Evolutionary conservation across 345 rosid species (phyloP), one percentile per base, ranked within the genome.

Genomic region (Lenwebbia sp.): DNA sequence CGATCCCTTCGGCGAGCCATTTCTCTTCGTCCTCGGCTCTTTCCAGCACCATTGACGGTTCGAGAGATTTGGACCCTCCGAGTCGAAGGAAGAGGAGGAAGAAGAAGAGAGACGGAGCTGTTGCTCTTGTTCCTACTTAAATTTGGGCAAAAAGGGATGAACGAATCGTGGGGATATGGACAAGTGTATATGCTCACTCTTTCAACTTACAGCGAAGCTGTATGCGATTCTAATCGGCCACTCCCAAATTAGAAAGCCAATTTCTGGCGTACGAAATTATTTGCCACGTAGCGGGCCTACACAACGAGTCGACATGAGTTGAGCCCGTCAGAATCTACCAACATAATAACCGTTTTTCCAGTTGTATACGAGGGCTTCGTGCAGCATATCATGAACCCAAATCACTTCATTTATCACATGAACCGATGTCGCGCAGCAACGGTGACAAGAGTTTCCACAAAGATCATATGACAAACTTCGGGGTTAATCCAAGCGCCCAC

Each of bases 1-100:
- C 96, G 93, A 96, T 96, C 87, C 95, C 99, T 87, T 94, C 99
- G n/a, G 99, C 95, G 83, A 96, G 92, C 99, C 99, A 96, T 90
- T 94, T 95, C 52, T 96, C 98, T 88, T 95, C 99, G 88, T 95
- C 96, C 87, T 96, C 99, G 10, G 88, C 4, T 26, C 51, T 12
- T 44, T 58, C 78, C 53, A 84, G 58, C 85, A 56, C 81, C 74
- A 56, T 58, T 49, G 81, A 70, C 81, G 81, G 81, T 21, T 41
- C 81, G 47, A 70, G 26, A 37, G 47, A 37, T 30, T 17, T 19
- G 47, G 17, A 8, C 28, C 60, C 60, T 10, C 60, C 65, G 33
- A 13, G 17, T 56, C 33, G 17, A 58, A n/a, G 6, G 62, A 26
- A 4, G 65, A 5, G 3, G 58, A 7, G 19, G 3, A 13, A 6